A percentile compares a stretch with the other conserved stretches of the same genome.
These are phyloP conservation scores for Collybia mongolica DNA, from an alignment of 768 basidiomycete genomes.

Conservation along the genomic window DNA sequence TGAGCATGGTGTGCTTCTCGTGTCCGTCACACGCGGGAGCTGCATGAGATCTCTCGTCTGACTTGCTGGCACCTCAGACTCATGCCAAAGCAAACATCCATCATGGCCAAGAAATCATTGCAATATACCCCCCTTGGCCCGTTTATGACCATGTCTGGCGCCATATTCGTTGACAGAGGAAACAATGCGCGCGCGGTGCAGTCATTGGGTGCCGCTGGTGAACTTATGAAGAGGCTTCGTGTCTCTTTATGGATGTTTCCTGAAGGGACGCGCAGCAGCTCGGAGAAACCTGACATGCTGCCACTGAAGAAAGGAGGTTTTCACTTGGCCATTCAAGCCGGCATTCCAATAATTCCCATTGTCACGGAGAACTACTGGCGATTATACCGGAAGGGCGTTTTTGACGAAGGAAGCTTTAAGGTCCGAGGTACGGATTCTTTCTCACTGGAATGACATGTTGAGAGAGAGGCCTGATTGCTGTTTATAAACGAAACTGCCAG, in stretches of 20 bases:
- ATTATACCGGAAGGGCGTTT: slow-evolving; percentile 75
- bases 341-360: slow-evolving; percentile 88
- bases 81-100: slow-evolving; percentile 79
- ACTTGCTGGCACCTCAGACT: slow-evolving; percentile 41
- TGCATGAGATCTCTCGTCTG: slow-evolving; percentile 2
- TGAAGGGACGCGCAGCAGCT: slow-evolving; percentile 87
- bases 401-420: slow-evolving; percentile 74
- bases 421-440: slow-evolving; percentile 66
- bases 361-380: slow-evolving; percentile 93
- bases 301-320: slow-evolving; percentile 99
- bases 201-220: slow-evolving; percentile 75
- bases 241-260: slow-evolving; percentile 94
- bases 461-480: not conserved
- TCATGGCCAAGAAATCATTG: slow-evolving; percentile 92
- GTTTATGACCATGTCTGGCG: slow-evolving; percentile 86
- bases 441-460: not conserved
- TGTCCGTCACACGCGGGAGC: slow-evolving; percentile 9
- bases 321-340: slow-evolving; percentile 89
- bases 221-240: slow-evolving; percentile 67
- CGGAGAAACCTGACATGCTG: slow-evolving; percentile 62
- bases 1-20: slow-evolving; percentile 33
- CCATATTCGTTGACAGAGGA: slow-evolving; percentile 89
- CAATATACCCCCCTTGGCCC: slow-evolving; percentile 87
- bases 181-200: slow-evolving; percentile 72
- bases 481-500: slow-evolving; percentile 39